Percentiles rank a stretch among this genome's conserved stretches.
Conservation (phyloP, 2,329 filamentous ascomycete genomes). For the Fusarium mangiferae region DNA sequence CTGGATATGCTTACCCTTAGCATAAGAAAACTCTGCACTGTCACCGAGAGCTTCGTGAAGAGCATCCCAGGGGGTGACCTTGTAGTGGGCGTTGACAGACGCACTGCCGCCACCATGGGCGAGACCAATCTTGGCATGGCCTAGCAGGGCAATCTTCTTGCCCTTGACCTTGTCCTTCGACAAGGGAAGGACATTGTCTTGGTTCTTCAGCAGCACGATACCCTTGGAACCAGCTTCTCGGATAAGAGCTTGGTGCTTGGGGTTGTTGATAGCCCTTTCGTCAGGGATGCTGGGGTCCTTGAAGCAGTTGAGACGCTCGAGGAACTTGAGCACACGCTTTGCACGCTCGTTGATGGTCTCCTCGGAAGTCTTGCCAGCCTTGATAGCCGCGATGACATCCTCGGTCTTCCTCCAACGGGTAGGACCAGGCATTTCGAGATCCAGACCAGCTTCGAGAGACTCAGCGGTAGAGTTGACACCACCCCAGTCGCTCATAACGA, state of each 20-base stretch:
- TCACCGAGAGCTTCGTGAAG: conserved; percentile 43
- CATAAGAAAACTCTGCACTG: conserved; percentile 44
- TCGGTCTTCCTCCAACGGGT: conserved; percentile 45
- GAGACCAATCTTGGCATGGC: conserved; percentile 48
- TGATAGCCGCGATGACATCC: conserved; percentile 46
- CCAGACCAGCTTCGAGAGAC: conserved; percentile 47
- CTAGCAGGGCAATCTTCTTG: conserved; percentile 49
- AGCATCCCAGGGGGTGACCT: conserved; percentile 49
- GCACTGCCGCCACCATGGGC: conserved; percentile 54
- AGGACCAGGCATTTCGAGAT: conserved; percentile 53
- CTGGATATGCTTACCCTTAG: conserved; percentile 38
- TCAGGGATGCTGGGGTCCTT: conserved; percentile 44
- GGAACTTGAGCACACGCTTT: conserved; percentile 44
- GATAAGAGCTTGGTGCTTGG: conserved; percentile 47
- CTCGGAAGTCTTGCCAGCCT: conserved; percentile 45
- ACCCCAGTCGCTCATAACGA: conserved; percentile 54
- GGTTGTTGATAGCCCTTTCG: conserved; percentile 46
- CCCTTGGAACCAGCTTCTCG: conserved; percentile 58
- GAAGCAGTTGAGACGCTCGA: conserved; percentile 45
- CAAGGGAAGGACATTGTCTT: conserved; percentile 67
- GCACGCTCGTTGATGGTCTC: conserved; percentile 46
- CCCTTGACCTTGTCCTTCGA: conserved; percentile 49
- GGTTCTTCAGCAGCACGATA: conserved; percentile 72
- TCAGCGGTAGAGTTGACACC: conserved; percentile 47
- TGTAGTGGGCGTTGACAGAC: conserved; percentile 49